Percentiles rank a stretch among this genome's conserved stretches.
These are phyloP conservation scores for Fusarium graminum DNA, from an alignment of 2,329 filamentous ascomycete genomes.

Conservation along the genomic window DNA sequence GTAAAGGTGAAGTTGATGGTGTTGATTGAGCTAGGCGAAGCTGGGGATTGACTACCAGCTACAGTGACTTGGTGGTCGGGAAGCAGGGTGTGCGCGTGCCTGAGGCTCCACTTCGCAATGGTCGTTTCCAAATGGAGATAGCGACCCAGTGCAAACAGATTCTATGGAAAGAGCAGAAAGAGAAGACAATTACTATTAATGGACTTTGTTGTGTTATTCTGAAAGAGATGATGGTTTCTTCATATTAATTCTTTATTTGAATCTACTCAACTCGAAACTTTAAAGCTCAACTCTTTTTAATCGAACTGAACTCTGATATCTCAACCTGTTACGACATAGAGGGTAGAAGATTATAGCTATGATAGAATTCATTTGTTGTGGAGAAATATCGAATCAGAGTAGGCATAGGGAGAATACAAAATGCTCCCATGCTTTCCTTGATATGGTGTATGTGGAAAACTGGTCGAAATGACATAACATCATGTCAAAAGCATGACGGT, in stretches of 20 bases:
- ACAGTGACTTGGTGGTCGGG: slow-evolving; percentile 7
- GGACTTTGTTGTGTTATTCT: neutral
- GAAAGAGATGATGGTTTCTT: neutral
- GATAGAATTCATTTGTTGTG: neutral
- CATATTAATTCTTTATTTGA: neutral
- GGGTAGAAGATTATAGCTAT: neutral
- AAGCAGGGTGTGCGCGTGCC: slow-evolving; percentile 13
- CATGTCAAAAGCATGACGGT: neutral
- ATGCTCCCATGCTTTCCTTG: neutral
- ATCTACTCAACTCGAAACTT: neutral
- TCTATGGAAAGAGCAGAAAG: neutral
- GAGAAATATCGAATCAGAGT: neutral
- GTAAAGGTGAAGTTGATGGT: slow-evolving; percentile 18
- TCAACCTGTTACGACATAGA: neutral
- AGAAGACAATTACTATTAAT: neutral
- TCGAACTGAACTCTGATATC: neutral
- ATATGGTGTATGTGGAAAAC: neutral
- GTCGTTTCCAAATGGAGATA: slow-evolving; percentile 14
- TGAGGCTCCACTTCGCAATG: slow-evolving; percentile 24
- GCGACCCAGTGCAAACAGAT: slow-evolving; percentile 1
- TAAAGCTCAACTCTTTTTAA: neutral
- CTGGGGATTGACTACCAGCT: slow-evolving; percentile 16
- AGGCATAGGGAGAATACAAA: neutral
- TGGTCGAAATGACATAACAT: neutral
- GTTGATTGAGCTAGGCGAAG: slow-evolving; percentile 30